Percentiles rank a stretch among this genome's conserved stretches.
These are phyloP conservation scores for Selenicereus undatus DNA, from an alignment of 148 eudicot genomes.

Conservation along the genomic window DNA sequence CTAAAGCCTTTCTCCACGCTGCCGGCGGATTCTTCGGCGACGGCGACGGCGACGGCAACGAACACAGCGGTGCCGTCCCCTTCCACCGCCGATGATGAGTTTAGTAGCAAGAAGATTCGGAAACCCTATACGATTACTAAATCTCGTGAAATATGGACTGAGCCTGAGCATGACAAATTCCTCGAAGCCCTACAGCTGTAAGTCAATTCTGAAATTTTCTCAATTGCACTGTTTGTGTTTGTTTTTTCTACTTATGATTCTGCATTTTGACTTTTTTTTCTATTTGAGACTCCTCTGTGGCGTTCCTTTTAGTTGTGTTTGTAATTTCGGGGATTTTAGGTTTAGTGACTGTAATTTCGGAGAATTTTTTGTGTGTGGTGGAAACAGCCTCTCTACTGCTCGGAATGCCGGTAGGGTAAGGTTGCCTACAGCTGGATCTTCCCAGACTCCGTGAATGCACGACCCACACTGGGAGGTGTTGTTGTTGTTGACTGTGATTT, in stretches of 20 bases:
- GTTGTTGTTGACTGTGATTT: no score
- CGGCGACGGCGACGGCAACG: conserved; percentile 22
- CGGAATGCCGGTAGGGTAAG: no score
- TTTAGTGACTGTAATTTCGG: background rate
- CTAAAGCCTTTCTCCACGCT: conserved; percentile 43
- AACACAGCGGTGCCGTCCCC: conserved; percentile 15
- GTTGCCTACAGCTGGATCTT: no score
- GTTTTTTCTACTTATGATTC: background rate
- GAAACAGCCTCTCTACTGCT: no score
- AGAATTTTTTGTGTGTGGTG: no score
- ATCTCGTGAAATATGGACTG: conserved; percentile 96
- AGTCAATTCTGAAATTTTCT: background rate
- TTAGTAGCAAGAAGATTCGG: conserved; percentile 54
- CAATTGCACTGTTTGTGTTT: background rate
- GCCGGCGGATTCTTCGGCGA: conserved; percentile 21
- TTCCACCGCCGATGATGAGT: conserved; percentile 45
- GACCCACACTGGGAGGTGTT: no score
- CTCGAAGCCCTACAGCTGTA: conserved; percentile 99
- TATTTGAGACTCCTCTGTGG: background rate
- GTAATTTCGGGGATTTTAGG: background rate
- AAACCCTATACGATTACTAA: conserved; percentile 92
- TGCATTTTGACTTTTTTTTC: background rate
- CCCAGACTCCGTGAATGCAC: no score
- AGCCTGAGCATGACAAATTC: conserved; percentile 96
- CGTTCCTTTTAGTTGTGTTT: background rate